Conservation (phyloP, 2,329 filamentous ascomycete genomes). For the Boeremia lycopersici region DNA sequence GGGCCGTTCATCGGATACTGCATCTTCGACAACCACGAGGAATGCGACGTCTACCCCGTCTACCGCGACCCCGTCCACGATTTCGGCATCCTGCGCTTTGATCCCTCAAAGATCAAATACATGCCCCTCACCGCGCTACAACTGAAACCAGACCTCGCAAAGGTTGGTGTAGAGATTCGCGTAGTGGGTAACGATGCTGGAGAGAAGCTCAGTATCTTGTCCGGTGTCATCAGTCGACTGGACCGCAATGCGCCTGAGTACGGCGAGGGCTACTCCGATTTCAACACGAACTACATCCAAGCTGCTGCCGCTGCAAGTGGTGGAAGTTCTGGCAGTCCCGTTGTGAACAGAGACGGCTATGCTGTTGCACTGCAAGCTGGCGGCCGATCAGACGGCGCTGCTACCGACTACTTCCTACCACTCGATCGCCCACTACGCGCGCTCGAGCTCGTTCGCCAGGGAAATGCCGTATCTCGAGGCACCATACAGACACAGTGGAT, state of each 20-base stretch:
- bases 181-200: constrained; percentile 98
- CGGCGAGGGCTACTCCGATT: constrained; percentile 96
- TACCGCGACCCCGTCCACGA: constrained; percentile 99
- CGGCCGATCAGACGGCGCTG: constrained; percentile 89
- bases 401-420: constrained; percentile 96
- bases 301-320: constrained; percentile 96
- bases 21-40: constrained; percentile 98
- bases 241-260: constrained; percentile 96
- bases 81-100: constrained; percentile 95
- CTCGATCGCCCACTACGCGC: constrained; percentile 89
- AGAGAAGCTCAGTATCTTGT: constrained; percentile 97
- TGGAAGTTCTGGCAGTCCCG: constrained; percentile 96
- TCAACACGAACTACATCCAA: constrained; percentile 96
- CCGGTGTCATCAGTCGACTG: constrained; percentile 93
- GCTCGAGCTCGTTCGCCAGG: constrained; percentile 80
- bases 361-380: constrained; percentile 94
- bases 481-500: constrained; percentile 99
- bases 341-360: constrained; percentile 92
- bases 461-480: constrained; percentile 78
- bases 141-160: constrained; percentile 82
- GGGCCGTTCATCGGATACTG: constrained; percentile 98
- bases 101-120: constrained; percentile 95
- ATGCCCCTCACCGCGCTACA: constrained; percentile 85
- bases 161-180: constrained; percentile 90
- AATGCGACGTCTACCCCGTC: constrained; percentile 92